Evolutionary conservation across 176 grass and related monocot genomes (phyloP).

Genomic region (Triticum dicoccoides): DNA sequence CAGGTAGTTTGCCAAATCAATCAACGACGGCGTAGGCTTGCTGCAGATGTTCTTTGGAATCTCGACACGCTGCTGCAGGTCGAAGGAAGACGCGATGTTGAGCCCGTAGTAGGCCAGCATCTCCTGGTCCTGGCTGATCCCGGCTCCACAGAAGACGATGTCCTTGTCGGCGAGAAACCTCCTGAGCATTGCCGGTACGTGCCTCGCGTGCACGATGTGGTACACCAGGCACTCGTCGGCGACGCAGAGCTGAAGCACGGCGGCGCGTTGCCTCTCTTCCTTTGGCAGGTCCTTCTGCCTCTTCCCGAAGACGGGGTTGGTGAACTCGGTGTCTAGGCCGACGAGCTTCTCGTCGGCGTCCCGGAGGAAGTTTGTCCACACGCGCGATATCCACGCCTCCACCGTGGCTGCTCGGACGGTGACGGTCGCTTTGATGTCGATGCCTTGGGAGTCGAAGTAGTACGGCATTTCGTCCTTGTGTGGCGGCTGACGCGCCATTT

Average conservation of each 20-base stretch:
- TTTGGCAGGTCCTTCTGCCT: neutral
- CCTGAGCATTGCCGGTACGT: neutral
- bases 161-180: neutral
- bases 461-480: too few species aligned
- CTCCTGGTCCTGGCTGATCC: neutral
- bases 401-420: neutral
- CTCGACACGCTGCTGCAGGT: neutral
- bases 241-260: neutral
- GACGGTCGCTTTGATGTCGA: neutral
- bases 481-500: too few species aligned
- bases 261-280: neutral
- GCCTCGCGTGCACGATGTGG: neutral
- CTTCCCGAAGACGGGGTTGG: neutral
- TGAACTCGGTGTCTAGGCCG: neutral
- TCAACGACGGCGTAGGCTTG: neutral
- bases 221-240: neutral
- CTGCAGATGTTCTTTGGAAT: rapidly evolving
- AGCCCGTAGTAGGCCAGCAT: neutral
- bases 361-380: neutral
- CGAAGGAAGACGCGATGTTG: neutral
- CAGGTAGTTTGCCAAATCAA: neutral
- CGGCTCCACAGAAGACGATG: neutral
- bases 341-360: neutral
- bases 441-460: neutral
- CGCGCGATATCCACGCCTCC: neutral